These are phyloP conservation scores for Leucocoprinus sp. DNA, from an alignment of 768 basidiomycete species.

Conservation along the genomic window DNA sequence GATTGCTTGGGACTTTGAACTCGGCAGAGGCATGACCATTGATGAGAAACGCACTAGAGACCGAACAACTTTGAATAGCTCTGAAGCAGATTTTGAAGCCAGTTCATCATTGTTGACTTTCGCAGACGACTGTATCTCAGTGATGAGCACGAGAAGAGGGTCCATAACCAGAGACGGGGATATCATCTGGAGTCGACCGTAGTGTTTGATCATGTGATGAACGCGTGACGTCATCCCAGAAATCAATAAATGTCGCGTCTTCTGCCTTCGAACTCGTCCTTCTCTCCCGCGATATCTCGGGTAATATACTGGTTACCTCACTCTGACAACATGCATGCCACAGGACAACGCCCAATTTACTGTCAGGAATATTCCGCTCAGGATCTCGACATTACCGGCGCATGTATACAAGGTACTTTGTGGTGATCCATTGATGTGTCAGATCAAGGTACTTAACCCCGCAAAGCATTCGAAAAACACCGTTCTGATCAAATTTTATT, in stretches of 20 bases:
- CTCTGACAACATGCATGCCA: background rate
- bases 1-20: constrained; percentile 6
- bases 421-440: no score
- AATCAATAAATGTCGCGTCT: background rate
- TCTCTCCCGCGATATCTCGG: constrained; percentile 1
- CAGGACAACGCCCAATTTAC: background rate
- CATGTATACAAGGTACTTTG: constrained; percentile 3
- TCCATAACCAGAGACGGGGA: background rate
- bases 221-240: background rate
- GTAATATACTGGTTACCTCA: background rate
- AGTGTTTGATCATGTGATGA: constrained; percentile 1
- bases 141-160: background rate
- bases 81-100: background rate
- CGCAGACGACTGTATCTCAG: background rate
- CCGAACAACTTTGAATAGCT: background rate
- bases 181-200: background rate
- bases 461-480: constrained; percentile 1
- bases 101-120: background rate
- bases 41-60: constrained; percentile 1
- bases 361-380: background rate
- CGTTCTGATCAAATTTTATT: background rate
- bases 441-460: background rate
- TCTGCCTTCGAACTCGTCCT: background rate
- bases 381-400: constrained; percentile 3
- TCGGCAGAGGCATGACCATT: background rate